These are phyloP conservation scores for Xerocomellus amylosporus DNA, from an alignment of 768 basidiomycete genomes.

Conservation along the genomic window DNA sequence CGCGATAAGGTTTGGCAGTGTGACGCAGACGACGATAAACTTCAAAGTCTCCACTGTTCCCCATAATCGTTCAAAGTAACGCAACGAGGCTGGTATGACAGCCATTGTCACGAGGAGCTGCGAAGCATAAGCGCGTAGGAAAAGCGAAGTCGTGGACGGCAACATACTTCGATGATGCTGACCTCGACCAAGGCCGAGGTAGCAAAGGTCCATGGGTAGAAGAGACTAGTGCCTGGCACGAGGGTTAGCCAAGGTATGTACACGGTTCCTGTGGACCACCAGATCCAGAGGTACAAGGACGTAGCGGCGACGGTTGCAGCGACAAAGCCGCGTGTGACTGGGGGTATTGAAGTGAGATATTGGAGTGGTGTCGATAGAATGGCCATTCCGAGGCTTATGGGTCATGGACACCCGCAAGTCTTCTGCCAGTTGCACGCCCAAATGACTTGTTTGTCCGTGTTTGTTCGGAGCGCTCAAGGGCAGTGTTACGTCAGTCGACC, in stretches of 20 bases:
- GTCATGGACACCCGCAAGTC: constrained; percentile 7
- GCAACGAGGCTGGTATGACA: constrained; percentile 75
- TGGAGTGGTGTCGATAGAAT: constrained; percentile 70
- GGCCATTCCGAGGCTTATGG: constrained; percentile 51
- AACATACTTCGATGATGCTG: constrained; percentile 75
- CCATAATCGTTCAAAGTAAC: constrained; percentile 95
- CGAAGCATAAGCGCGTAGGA: constrained; percentile 4
- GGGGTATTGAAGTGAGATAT: constrained; percentile 69
- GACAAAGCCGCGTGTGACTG: constrained; percentile 73
- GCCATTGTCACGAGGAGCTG: constrained; percentile 78
- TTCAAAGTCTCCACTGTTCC: constrained; percentile 81
- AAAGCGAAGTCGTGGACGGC: neutral
- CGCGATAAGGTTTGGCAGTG: constrained; percentile 84
- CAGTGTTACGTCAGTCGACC: constrained; percentile 31
- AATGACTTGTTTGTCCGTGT: constrained; percentile 24
- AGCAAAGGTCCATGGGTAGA: constrained; percentile 92
- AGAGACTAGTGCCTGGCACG: constrained; percentile 76
- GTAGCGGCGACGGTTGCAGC: constrained; percentile 57
- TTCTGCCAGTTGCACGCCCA: neutral
- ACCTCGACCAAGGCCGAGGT: constrained; percentile 87
- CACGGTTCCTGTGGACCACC: constrained; percentile 48
- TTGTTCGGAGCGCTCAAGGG: constrained; percentile 15
- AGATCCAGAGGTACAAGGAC: constrained; percentile 61
- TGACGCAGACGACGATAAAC: constrained; percentile 78
- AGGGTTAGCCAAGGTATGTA: constrained; percentile 69